phyloP scores from a whole-genome alignment of 345 rosid genomes.

The Populus euphratica region DNA sequence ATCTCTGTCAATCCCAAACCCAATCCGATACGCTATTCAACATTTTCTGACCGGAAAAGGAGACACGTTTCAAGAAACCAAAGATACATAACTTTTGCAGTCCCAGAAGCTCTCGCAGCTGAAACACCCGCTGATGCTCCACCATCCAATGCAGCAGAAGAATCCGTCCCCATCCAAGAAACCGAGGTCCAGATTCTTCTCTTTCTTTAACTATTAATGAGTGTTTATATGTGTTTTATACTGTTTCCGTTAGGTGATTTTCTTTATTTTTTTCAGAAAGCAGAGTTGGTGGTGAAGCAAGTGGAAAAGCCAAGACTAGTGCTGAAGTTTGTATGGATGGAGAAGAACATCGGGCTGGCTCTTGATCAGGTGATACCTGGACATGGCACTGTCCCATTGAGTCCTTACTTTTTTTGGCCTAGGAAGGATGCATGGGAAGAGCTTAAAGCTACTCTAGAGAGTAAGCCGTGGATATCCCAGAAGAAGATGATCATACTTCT shows the following conservation, averaged over 20 bases:
- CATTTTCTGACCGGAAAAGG: conserved; percentile 8
- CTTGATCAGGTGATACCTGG: conserved; percentile 71
- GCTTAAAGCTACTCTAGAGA: conserved; percentile 65
- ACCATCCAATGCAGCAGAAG: conserved; percentile 7
- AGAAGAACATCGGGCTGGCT: conserved; percentile 74
- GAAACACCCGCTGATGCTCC: conserved; percentile 23
- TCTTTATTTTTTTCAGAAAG: conserved; percentile 27
- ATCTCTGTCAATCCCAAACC: conserved; percentile 6
- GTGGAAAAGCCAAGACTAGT: conserved; percentile 59
- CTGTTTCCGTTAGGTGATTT: not conserved
- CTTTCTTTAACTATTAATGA: not conserved
- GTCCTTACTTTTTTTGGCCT: conserved; percentile 80
- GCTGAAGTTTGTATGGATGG: conserved; percentile 83
- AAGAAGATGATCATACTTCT: conserved; percentile 77
- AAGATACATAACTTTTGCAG: conserved; percentile 35
- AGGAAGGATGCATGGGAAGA: conserved; percentile 91
- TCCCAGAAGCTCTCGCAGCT: conserved; percentile 44
- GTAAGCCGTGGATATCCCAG: conserved; percentile 77
- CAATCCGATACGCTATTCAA: not conserved
- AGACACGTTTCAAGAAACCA: conserved; percentile 36
- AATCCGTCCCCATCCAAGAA: conserved; percentile 19
- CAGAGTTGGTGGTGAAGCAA: conserved; percentile 37
- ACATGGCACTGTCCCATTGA: conserved; percentile 65
- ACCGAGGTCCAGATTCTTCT: conserved; percentile 24
- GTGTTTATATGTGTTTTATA: not conserved